These are phyloP conservation scores for Ballota nigra DNA, from an alignment of 257 asterid species.

Conservation along the genomic window DNA sequence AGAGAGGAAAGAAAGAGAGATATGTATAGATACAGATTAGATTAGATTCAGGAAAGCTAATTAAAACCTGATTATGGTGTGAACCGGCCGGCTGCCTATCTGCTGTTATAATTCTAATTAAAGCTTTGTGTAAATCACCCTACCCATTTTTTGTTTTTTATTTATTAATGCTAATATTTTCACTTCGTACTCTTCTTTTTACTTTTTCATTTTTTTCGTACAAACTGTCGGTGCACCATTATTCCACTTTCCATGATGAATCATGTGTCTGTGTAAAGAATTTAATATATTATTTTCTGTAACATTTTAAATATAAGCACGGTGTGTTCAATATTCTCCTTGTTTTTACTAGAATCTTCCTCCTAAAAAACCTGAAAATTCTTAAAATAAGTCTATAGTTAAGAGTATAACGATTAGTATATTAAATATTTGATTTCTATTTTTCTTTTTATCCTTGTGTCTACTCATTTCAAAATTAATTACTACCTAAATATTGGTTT, in stretches of 20 bases:
- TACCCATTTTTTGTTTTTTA: neutral
- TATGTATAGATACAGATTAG: neutral
- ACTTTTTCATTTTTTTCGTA: neutral
- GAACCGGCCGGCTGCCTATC: slow-evolving; percentile 19
- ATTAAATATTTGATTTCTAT: too few relatives aligned
- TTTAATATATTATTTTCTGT: neutral
- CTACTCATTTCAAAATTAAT: too few relatives aligned
- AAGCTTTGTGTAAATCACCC: slow-evolving; percentile 17
- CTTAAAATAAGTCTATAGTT: too few relatives aligned
- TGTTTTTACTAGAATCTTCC: too few relatives aligned
- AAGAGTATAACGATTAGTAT: too few relatives aligned
- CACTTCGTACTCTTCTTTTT: neutral
- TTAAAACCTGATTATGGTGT: neutral
- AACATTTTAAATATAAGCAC: neutral
- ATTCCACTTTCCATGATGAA: neutral
- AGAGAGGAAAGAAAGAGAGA: neutral
- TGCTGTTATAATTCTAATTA: slow-evolving; percentile 5
- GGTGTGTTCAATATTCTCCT: neutral
- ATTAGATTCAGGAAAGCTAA: neutral
- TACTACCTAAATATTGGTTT: too few relatives aligned
- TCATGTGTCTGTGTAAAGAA: too few relatives aligned
- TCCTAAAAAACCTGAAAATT: too few relatives aligned
- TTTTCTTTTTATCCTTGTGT: too few relatives aligned
- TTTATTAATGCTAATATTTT: neutral
- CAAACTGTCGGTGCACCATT: slow-evolving; percentile 15